phyloP scores from a whole-genome alignment of 2,329 filamentous ascomycete species.

The Alternaria postmessia region DNA sequence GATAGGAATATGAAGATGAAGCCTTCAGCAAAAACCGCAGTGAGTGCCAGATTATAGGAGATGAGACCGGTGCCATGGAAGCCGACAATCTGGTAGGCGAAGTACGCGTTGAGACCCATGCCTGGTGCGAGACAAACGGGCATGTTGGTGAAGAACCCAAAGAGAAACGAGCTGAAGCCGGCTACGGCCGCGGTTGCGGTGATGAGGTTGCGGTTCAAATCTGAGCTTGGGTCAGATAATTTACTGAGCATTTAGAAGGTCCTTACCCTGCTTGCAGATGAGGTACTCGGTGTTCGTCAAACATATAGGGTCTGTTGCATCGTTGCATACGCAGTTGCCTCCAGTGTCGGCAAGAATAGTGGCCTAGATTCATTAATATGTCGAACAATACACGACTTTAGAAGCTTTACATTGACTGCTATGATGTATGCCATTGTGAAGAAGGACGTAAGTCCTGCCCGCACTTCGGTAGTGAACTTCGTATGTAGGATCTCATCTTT shows the following conservation, averaged over 20 bases:
- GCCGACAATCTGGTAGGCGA: constrained; percentile 82
- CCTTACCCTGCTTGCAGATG: constrained; percentile 60
- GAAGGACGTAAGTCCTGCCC: constrained; percentile 78
- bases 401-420: constrained; percentile 36
- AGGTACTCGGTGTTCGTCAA: constrained; percentile 64
- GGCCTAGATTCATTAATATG: constrained; percentile 36
- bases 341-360: constrained; percentile 64
- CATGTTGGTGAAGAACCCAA: constrained; percentile 83
- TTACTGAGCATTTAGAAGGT: background rate
- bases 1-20: constrained; percentile 84
- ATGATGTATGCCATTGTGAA: constrained; percentile 57
- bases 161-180: constrained; percentile 77
- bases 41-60: constrained; percentile 78
- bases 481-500: constrained; percentile 75
- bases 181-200: constrained; percentile 86
- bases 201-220: constrained; percentile 77
- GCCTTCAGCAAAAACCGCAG: constrained; percentile 87
- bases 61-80: constrained; percentile 76
- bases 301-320: constrained; percentile 61
- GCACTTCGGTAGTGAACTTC: constrained; percentile 83
- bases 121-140: constrained; percentile 52
- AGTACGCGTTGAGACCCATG: constrained; percentile 78
- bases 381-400: background rate
- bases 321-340: constrained; percentile 76
- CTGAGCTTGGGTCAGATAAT: constrained; percentile 27